A percentile compares a stretch with the other conserved stretches of the same genome.
Evolutionary conservation across 1,284 basidiomycete genomes (phyloP).

Genomic region (Hortiboletus rubellus): DNA sequence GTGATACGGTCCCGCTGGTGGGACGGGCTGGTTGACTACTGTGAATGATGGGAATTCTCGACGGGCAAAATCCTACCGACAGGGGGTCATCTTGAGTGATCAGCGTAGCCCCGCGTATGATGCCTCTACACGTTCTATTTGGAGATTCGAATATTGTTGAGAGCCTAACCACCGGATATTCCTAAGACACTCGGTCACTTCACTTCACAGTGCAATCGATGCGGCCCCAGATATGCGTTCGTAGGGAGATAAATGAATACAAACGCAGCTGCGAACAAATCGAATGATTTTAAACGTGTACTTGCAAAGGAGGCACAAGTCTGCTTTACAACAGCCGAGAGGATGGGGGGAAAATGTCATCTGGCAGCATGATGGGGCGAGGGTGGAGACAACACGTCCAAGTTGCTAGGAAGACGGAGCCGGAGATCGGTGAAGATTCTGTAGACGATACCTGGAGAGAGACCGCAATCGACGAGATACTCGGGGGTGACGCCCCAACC

Average conservation of each 20-base stretch:
- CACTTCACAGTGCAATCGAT: neutral
- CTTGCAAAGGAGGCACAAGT: neutral
- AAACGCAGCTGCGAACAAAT: neutral
- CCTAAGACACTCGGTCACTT: neutral
- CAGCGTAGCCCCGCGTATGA: too few relatives aligned
- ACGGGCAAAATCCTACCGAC: neutral
- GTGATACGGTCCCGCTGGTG: neutral
- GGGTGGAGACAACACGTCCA: neutral
- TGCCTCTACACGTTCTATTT: too few relatives aligned
- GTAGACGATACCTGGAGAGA: slow-evolving; percentile 40
- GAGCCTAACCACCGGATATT: neutral
- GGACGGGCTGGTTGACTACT: neutral
- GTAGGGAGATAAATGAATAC: neutral
- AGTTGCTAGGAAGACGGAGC: slow-evolving; percentile 35
- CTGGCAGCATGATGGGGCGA: neutral
- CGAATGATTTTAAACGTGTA: neutral
- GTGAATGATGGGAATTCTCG: neutral
- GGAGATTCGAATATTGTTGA: neutral
- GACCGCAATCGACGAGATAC: slow-evolving; percentile 43
- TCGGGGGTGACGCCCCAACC: slow-evolving; percentile 47
- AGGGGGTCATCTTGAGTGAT: neutral
- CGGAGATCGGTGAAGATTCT: slow-evolving; percentile 43
- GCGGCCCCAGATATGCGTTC: neutral
- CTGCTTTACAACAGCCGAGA: neutral
- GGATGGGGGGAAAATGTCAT: neutral